Base-by-base conservation (phyloP, 129 eudicot species). In the Logfia minima region DNA sequence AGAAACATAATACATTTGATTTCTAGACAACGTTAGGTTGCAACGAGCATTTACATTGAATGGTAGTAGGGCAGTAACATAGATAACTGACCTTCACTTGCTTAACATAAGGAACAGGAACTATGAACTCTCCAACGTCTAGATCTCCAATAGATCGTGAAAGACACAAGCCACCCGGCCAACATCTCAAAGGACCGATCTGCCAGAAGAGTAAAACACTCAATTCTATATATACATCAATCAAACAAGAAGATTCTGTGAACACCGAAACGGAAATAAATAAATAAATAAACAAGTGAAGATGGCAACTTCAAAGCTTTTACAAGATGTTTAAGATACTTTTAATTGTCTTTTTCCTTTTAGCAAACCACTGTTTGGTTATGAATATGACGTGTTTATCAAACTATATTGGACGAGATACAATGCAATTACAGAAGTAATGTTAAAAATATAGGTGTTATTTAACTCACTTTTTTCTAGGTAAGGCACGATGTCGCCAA, bases 141-240 rank as follows among this genome's bases (percentile, higher is more conserved):
- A 85, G 81, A 86, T 94, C 98, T 76, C 98, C 98, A 24, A 94
- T 89, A 10, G 98, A 94, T 77, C 98, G 87, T 13, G 98, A 94
- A 71, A 94, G 93, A 83, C 98, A 94, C 83, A 94, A 85, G n/a
- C 98, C 98, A 81, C 98, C 98, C 16, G 98, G 98, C 98, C 98
- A 94, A 84, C 98, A 94, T 87, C 98, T 87, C 76, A 94, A 74
- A 60, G 98, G 98, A 82, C 97, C 98, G 82, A 94, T 85, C 99
- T 94, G 82, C 75, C 79, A 43, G 22, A 73, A 29, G 29, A 11
- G 52, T 66, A 72, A 81, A 75, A 60, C 18, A 51, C 32, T 51
- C 9, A 19, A 48, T 48, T 28, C 22, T 63, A 71, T 62, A 7
- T 21, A 63, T 32, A 14, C 53, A 8, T 18, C 16, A 23, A 48